A percentile compares a stretch with the other conserved stretches of the same genome.
These are phyloP conservation scores for Penicillium silybi DNA, from an alignment of 495 filamentous ascomycete species.

Conservation along the genomic window DNA sequence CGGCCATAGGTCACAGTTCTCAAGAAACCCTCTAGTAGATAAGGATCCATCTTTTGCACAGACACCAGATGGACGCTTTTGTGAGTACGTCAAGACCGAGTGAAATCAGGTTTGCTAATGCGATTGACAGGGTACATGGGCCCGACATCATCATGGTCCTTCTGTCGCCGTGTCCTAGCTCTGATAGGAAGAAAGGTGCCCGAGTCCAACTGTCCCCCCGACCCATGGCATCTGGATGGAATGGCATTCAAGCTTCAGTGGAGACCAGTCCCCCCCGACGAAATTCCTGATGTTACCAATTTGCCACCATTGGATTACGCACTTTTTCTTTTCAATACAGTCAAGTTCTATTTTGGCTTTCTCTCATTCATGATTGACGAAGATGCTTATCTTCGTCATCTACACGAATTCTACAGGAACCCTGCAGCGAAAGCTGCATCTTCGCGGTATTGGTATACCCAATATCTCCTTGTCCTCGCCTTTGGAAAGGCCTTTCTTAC, in stretches of 20 bases:
- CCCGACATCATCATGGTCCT: conserved; percentile 34
- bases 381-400: conserved; percentile 25
- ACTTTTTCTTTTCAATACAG: conserved; percentile 35
- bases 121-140: conserved; percentile 26
- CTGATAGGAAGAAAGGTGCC: conserved; percentile 25
- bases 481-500: conserved; percentile 40
- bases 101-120: not conserved
- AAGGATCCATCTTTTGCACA: conserved; percentile 26
- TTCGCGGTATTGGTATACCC: conserved; percentile 33
- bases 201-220: conserved; percentile 23
- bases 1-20: conserved; percentile 19
- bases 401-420: conserved; percentile 30
- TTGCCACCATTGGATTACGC: conserved; percentile 36
- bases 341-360: conserved; percentile 36
- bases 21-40: conserved; percentile 29
- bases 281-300: conserved; percentile 29
- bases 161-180: conserved; percentile 28
- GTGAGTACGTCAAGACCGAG: conserved; percentile 5
- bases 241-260: conserved; percentile 36
- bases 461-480: conserved; percentile 38
- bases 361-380: conserved; percentile 39
- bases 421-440: conserved; percentile 21
- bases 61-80: conserved; percentile 28
- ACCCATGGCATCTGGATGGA: conserved; percentile 34
- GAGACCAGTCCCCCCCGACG: conserved; percentile 26